These are phyloP conservation scores for Cenococcum geophilum DNA, from an alignment of 495 filamentous ascomycete genomes.

Conservation along the genomic window DNA sequence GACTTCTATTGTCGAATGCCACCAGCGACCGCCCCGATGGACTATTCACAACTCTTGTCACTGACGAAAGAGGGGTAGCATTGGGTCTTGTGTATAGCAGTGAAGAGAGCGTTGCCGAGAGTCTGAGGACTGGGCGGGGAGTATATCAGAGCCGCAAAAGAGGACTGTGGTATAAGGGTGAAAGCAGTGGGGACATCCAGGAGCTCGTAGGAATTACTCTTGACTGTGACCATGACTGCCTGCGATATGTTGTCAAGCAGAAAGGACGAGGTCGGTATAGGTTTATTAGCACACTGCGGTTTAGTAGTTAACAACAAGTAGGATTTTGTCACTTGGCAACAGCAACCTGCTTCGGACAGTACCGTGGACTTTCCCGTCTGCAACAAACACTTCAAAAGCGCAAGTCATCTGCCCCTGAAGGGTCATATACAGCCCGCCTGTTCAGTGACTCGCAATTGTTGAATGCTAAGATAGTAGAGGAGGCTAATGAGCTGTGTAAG, in stretches of 20 bases:
- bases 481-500: slow-evolving; percentile 87
- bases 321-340: slow-evolving; percentile 94
- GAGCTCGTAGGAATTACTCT: slow-evolving; percentile 75
- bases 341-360: slow-evolving; percentile 82
- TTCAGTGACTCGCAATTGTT: slow-evolving; percentile 88
- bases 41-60: slow-evolving; percentile 79
- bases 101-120: slow-evolving; percentile 79
- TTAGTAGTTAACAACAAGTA: slow-evolving; percentile 33
- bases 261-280: slow-evolving; percentile 57
- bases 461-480: slow-evolving; percentile 95
- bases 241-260: slow-evolving; percentile 83
- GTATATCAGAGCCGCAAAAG: slow-evolving; percentile 95
- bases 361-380: slow-evolving; percentile 71
- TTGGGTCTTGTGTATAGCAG: slow-evolving; percentile 92
- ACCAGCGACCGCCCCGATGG: slow-evolving; percentile 79
- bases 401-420: slow-evolving; percentile 72
- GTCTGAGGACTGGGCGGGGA: slow-evolving; percentile 76
- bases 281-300: slow-evolving; percentile 22
- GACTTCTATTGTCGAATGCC: slow-evolving; percentile 61
- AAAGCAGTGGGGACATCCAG: slow-evolving; percentile 87
- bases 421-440: slow-evolving; percentile 87
- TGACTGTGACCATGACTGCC: slow-evolving; percentile 89
- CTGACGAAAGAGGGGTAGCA: slow-evolving; percentile 77
- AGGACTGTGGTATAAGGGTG: slow-evolving; percentile 94
- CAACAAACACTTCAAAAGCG: slow-evolving; percentile 76